Percentiles rank a stretch among this genome's conserved stretches.
phyloP scores from a whole-genome alignment of 306 rosid species.

The Dryas octopetala region DNA sequence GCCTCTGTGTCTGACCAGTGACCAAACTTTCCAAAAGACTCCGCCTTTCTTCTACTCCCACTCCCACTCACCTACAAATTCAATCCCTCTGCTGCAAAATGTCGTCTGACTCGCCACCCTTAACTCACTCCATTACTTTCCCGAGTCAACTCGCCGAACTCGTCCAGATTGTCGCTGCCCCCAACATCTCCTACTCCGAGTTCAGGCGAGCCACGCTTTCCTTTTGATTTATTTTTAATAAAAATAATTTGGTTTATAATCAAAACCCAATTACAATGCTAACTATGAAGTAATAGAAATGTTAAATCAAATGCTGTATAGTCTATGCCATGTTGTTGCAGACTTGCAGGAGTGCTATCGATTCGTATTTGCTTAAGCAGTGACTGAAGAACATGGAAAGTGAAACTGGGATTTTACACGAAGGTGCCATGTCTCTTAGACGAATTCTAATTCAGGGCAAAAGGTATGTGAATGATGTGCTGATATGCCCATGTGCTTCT shows the following conservation, averaged over 20 bases:
- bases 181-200: slow-evolving; percentile 61
- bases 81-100: slow-evolving; percentile 45
- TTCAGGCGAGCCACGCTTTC: slow-evolving; percentile 48
- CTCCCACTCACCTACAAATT: slow-evolving; percentile 12
- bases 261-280: not conserved
- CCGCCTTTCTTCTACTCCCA: not conserved
- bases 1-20: slow-evolving; percentile 23
- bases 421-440: slow-evolving; percentile 54
- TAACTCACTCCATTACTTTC: slow-evolving; percentile 55
- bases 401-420: slow-evolving; percentile 66
- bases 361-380: slow-evolving; percentile 77
- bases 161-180: slow-evolving; percentile 69
- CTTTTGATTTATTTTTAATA: not conserved
- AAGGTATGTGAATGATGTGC: slow-evolving; percentile 42
- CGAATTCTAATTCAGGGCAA: slow-evolving; percentile 80
- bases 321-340: no score
- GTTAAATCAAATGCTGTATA: not conserved
- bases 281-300: not conserved
- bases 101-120: slow-evolving; percentile 50
- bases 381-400: slow-evolving; percentile 78
- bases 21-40: slow-evolving; percentile 19
- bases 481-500: slow-evolving; percentile 10
- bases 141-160: slow-evolving; percentile 55
- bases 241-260: not conserved
- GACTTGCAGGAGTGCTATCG: slow-evolving; percentile 68